These are phyloP conservation scores for Lojkania enalia DNA, from an alignment of 2,329 filamentous ascomycete species.

Conservation along the genomic window DNA sequence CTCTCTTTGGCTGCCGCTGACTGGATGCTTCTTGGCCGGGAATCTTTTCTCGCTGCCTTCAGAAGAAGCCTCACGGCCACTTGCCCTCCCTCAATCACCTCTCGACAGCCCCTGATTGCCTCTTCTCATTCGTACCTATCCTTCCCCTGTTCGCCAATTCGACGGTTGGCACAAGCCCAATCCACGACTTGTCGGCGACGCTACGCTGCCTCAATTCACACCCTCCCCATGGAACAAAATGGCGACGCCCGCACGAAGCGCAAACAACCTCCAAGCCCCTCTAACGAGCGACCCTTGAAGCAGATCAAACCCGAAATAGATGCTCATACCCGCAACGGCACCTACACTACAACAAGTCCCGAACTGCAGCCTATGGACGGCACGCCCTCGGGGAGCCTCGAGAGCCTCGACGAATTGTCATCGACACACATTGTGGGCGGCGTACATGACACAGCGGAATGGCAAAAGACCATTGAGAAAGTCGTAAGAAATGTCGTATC, in stretches of 20 bases:
- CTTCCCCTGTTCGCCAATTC: too few species aligned
- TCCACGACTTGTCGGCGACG: constrained; percentile 7
- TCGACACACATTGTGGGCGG: constrained; percentile 47
- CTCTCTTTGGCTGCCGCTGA: constrained; percentile 2
- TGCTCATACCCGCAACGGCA: constrained; percentile 44
- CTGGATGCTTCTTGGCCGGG: neutral
- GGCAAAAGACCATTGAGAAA: constrained; percentile 92
- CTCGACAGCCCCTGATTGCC: neutral
- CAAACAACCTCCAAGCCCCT: constrained; percentile 57
- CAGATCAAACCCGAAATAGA: constrained; percentile 56
- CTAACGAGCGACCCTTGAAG: constrained; percentile 58
- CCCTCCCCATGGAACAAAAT: constrained; percentile 52
- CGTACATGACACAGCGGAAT: constrained; percentile 73
- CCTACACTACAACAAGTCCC: constrained; percentile 23
- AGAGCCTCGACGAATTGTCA: constrained; percentile 49
- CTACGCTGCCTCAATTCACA: constrained; percentile 4
- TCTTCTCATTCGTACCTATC: constrained; percentile 10
- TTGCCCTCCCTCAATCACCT: neutral
- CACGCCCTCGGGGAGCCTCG: constrained; percentile 25
- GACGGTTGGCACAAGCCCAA: neutral
- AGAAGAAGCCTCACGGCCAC: neutral
- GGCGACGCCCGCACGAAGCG: constrained; percentile 57
- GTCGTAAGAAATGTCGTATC: constrained; percentile 96
- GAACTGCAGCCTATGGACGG: constrained; percentile 24
- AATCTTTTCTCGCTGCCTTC: neutral